phyloP scores from a whole-genome alignment of 176 grass and related monocot species.

The Tillandsia leiboldiana region DNA sequence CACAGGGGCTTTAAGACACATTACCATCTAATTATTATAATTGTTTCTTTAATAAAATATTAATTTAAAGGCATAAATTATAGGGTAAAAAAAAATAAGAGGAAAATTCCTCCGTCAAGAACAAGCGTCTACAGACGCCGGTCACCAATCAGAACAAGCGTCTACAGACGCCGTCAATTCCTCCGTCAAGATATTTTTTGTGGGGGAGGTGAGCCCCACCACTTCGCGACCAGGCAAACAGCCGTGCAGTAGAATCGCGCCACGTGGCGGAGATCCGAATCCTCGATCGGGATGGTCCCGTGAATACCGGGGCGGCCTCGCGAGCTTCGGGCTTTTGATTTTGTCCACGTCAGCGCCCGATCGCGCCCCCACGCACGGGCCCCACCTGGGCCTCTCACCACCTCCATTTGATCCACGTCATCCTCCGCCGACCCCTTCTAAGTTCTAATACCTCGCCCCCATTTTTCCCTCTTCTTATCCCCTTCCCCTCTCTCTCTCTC shows the following conservation, averaged over 20 bases:
- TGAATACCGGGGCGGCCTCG: slow-evolving; percentile 17
- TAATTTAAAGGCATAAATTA: no score
- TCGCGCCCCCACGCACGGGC: not conserved
- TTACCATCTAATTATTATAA: no score
- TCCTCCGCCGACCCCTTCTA: not conserved
- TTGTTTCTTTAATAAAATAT: no score
- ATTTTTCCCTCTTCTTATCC: slow-evolving; percentile 10
- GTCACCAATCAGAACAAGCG: no score
- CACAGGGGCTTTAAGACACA: no score
- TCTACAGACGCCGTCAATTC: slow-evolving; percentile 8
- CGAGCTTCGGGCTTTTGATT: slow-evolving; percentile 72
- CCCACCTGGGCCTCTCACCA: slow-evolving; percentile 24
- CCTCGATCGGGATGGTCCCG: slow-evolving; percentile 11
- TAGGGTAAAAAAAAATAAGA: no score
- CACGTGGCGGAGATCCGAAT: slow-evolving; percentile 29
- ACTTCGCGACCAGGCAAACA: not conserved
- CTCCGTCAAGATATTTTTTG: slow-evolving; percentile 19
- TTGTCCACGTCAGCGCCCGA: slow-evolving; percentile 26
- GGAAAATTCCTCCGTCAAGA: no score
- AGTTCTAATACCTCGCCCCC: slow-evolving; percentile 4
- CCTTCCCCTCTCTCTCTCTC: slow-evolving; percentile 3
- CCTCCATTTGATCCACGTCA: slow-evolving; percentile 79
- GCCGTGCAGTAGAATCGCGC: not conserved
- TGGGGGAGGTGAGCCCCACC: not conserved
- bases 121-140: no score